These are phyloP conservation scores for Amanita exitialis DNA, from an alignment of 768 basidiomycete genomes.

Conservation along the genomic window DNA sequence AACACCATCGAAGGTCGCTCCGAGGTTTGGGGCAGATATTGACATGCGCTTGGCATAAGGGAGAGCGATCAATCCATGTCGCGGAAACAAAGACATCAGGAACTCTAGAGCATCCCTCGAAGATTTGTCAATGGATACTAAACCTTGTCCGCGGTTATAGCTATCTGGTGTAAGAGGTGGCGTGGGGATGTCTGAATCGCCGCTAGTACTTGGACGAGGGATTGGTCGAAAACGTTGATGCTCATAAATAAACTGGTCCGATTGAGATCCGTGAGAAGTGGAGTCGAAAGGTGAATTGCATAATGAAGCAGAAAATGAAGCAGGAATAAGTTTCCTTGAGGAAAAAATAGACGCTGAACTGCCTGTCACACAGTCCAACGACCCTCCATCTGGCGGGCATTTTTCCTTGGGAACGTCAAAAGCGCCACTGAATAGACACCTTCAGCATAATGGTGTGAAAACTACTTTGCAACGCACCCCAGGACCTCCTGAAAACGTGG, in stretches of 20 bases:
- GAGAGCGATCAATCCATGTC: conserved; percentile 54
- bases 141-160: conserved; percentile 26
- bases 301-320: conserved; percentile 13
- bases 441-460: conserved; percentile 3
- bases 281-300: conserved; percentile 13
- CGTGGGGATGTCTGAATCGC: conserved; percentile 42
- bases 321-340: conserved; percentile 4
- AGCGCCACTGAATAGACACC: conserved; percentile 62
- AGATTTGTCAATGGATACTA: conserved; percentile 19
- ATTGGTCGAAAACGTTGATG: conserved; percentile 15
- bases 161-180: conserved; percentile 77
- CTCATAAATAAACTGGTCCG: background rate
- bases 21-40: conserved; percentile 60
- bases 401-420: conserved; percentile 86
- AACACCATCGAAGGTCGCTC: conserved; percentile 65
- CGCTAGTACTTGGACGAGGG: conserved; percentile 28
- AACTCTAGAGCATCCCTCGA: conserved; percentile 68
- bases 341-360: conserved; percentile 53
- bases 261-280: conserved; percentile 9
- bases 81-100: conserved; percentile 71
- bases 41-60: conserved; percentile 69
- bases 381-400: conserved; percentile 96
- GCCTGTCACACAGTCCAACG: conserved; percentile 94
- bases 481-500: conserved; percentile 90
- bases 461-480: conserved; percentile 45